Conservation (phyloP, 176 grass and related monocot species). For the sorghum (Sorghum bicolor) region DNA sequence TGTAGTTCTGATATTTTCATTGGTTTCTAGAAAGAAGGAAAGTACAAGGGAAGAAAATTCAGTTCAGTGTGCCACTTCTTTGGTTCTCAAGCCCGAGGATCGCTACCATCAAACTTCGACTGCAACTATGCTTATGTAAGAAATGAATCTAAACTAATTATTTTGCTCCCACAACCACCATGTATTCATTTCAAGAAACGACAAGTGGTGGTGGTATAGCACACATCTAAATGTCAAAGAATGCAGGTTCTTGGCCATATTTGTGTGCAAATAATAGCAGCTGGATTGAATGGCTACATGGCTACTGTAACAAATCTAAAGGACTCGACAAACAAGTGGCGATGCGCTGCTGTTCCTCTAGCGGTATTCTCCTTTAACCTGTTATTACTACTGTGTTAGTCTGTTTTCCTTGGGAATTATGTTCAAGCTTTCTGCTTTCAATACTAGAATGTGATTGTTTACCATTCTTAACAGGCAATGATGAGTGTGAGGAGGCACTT, state of each 20-base stretch:
- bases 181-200: background rate
- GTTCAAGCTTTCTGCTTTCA: background rate
- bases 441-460: background rate
- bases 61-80: constrained; percentile 75
- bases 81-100: constrained; percentile 67
- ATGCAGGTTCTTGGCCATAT: constrained; percentile 59
- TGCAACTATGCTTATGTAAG: constrained; percentile 73
- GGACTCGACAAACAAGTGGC: constrained; percentile 54
- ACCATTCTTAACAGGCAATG: constrained; percentile 47
- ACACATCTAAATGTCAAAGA: background rate
- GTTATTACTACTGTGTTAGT: background rate
- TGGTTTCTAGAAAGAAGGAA: constrained; percentile 54
- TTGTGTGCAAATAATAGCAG: constrained; percentile 47
- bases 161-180: background rate
- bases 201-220: background rate
- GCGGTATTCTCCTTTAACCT: constrained; percentile 19
- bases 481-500: constrained; percentile 58
- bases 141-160: background rate
- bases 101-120: constrained; percentile 68
- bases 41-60: constrained; percentile 65
- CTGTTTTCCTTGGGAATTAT: background rate
- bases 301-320: constrained; percentile 69
- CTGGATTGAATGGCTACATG: constrained; percentile 68
- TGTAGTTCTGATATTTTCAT: background rate
- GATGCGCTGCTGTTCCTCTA: constrained; percentile 59